Conservation (phyloP, 2,329 filamentous ascomycete species). For the Calonectria naviculata region DNA sequence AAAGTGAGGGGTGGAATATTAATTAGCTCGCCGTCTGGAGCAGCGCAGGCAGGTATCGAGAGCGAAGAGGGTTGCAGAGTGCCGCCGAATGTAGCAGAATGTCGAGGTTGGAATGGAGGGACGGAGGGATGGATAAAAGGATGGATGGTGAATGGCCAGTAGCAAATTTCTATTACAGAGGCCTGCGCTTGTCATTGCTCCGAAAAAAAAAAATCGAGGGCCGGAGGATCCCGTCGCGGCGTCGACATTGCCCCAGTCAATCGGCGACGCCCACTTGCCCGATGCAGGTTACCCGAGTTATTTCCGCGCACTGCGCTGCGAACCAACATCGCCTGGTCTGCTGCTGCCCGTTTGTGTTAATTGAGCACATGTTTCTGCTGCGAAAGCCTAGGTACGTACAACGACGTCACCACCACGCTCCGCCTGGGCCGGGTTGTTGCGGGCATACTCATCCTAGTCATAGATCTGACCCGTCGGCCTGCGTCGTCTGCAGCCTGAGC, state of each 20-base stretch:
- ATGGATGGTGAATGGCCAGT: constrained; percentile 2
- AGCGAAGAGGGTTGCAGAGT: too few species aligned
- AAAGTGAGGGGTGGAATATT: background rate
- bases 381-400: background rate
- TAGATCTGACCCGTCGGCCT: background rate
- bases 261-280: constrained; percentile 14
- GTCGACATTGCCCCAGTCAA: constrained; percentile 17
- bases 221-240: constrained; percentile 23
- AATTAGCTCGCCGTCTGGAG: background rate
- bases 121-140: constrained; percentile 16
- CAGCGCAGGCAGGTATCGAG: background rate
- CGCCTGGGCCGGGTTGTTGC: constrained; percentile 19
- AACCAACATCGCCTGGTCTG: background rate
- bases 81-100: too few species aligned
- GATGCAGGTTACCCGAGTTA: constrained; percentile 17
- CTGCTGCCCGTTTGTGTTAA: too few species aligned
- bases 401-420: constrained; percentile 43
- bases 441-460: constrained; percentile 27
- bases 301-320: constrained; percentile 5
- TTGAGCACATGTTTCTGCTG: background rate
- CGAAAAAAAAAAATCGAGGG: constrained; percentile 12
- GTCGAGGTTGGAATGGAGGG: background rate
- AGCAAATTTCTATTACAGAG: constrained; percentile 18
- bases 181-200: constrained; percentile 11
- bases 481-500: constrained; percentile 24